Evolutionary conservation across 805 yeast genomes (phyloP).

Genomic region (Cyberlindnera misumaiensis): DNA sequence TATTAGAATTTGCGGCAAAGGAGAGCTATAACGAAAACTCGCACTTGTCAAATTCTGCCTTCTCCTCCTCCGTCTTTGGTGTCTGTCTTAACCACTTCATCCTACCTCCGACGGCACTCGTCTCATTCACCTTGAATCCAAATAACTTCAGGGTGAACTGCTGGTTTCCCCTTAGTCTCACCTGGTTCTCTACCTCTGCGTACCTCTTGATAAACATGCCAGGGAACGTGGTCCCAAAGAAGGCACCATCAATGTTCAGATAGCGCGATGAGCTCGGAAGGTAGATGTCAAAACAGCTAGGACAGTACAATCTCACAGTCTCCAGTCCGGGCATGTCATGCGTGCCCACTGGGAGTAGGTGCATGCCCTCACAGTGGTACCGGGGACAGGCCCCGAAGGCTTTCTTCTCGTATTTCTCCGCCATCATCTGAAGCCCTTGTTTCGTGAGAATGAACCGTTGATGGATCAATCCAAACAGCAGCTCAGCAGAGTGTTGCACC

Average conservation of each 20-base stretch:
- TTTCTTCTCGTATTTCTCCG: slow-evolving; percentile 84
- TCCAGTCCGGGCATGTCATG: slow-evolving; percentile 88
- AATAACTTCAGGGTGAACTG: slow-evolving; percentile 70
- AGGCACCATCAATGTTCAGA: slow-evolving; percentile 90
- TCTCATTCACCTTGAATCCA: slow-evolving; percentile 78
- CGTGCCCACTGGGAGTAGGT: slow-evolving; percentile 84
- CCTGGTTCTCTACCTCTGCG: slow-evolving; percentile 81
- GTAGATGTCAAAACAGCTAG: slow-evolving; percentile 88
- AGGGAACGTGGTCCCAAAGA: slow-evolving; percentile 93
- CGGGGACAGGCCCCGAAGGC: slow-evolving; percentile 93
- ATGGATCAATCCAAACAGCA: slow-evolving; percentile 88
- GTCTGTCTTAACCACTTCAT: slow-evolving; percentile 89
- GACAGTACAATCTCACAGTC: slow-evolving; percentile 89
- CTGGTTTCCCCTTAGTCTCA: slow-evolving; percentile 38
- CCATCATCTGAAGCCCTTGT: slow-evolving; percentile 85
- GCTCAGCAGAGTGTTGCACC: slow-evolving; percentile 85
- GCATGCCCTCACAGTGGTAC: slow-evolving; percentile 83
- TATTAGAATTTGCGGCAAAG: no score
- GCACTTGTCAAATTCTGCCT: slow-evolving; percentile 56
- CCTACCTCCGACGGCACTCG: slow-evolving; percentile 78
- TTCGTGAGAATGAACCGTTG: slow-evolving; percentile 86
- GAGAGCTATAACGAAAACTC: slow-evolving; percentile 31
- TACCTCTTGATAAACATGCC: slow-evolving; percentile 87
- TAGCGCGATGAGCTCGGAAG: slow-evolving; percentile 83
- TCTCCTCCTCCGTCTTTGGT: slow-evolving; percentile 58